Percentiles rank a stretch among this genome's conserved stretches.
These are phyloP conservation scores for Globisporangium cederbergense DNA, from an alignment of 352 stramenopile species.

Conservation along the genomic window DNA sequence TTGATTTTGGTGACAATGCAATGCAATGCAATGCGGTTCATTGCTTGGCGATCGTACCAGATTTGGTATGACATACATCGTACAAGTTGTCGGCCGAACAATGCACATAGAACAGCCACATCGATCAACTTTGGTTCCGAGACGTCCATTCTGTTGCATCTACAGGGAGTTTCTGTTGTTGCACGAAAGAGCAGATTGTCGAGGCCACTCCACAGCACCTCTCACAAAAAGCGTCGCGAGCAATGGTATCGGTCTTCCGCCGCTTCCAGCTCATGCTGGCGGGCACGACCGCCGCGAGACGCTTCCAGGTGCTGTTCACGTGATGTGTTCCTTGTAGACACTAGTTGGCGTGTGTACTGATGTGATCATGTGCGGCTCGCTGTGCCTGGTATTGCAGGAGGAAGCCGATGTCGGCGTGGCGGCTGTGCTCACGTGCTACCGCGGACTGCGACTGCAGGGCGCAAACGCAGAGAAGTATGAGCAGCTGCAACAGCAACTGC, in stretches of 20 bases:
- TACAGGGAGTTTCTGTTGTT: too few species aligned
- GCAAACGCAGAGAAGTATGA: conserved; percentile 45
- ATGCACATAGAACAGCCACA: too few species aligned
- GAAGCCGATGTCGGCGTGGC: conserved; percentile 76
- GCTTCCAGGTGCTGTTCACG: conserved; percentile 58
- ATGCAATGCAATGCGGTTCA: too few species aligned
- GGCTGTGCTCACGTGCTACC: conserved; percentile 77
- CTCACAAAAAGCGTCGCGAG: neutral
- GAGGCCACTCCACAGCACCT: neutral
- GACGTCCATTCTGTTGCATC: too few species aligned
- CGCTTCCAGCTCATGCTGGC: conserved; percentile 75
- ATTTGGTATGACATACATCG: too few species aligned
- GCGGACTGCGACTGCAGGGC: conserved; percentile 50
- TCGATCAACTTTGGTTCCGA: too few species aligned
- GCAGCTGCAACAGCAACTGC: neutral
- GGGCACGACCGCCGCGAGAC: conserved; percentile 71
- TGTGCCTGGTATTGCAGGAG: conserved; percentile 37
- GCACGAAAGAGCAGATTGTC: too few species aligned
- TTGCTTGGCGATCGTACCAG: too few species aligned
- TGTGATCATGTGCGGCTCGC: neutral
- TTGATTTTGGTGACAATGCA: too few species aligned
- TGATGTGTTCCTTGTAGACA: neutral
- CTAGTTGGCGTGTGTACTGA: neutral
- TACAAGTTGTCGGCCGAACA: too few species aligned
- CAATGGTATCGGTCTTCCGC: conserved; percentile 67